Percentiles rank a stretch among this genome's conserved stretches.
Conservation (phyloP, 768 basidiomycete species). For the Nevesoporus exiguus region DNA sequence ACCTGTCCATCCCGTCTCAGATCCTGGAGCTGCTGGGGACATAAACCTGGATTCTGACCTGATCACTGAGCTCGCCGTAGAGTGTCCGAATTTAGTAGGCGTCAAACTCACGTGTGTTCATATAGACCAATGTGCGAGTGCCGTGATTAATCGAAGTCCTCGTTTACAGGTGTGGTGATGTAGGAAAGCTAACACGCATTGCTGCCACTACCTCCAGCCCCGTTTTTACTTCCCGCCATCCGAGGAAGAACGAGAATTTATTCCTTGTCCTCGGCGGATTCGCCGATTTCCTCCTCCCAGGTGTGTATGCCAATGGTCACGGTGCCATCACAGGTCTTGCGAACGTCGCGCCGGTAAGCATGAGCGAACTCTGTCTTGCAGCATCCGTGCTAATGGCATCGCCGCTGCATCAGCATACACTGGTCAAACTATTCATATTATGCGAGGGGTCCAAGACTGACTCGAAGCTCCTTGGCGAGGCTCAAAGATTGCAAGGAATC, state of each 20-base stretch:
- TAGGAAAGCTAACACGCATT: conserved; percentile 88
- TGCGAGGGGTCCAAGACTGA: conserved; percentile 54
- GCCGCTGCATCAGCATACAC: conserved; percentile 44
- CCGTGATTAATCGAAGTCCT: conserved; percentile 13
- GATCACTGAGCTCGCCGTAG: conserved; percentile 72
- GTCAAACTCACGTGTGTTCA: conserved; percentile 81
- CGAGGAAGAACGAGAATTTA: conserved; percentile 61
- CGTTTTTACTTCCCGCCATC: conserved; percentile 53
- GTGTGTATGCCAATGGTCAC: conserved; percentile 68
- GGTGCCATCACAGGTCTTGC: conserved; percentile 91
- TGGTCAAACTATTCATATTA: conserved; percentile 60
- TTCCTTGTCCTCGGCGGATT: conserved; percentile 89
- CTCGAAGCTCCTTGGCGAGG: conserved; percentile 57
- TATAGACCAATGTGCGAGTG: neutral
- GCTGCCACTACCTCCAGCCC: conserved; percentile 60
- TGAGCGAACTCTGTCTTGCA: conserved; percentile 1
- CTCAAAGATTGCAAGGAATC: conserved; percentile 74
- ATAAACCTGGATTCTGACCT: conserved; percentile 90
- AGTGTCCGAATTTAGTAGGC: conserved; percentile 76
- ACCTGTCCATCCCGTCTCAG: conserved; percentile 36
- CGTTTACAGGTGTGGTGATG: conserved; percentile 71
- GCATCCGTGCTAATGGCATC: neutral
- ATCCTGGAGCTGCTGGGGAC: conserved; percentile 83
- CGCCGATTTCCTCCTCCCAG: conserved; percentile 76
- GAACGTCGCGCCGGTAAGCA: conserved; percentile 71